Conservation (phyloP, 805 yeast species). For the Starmerella apicola region DNA sequence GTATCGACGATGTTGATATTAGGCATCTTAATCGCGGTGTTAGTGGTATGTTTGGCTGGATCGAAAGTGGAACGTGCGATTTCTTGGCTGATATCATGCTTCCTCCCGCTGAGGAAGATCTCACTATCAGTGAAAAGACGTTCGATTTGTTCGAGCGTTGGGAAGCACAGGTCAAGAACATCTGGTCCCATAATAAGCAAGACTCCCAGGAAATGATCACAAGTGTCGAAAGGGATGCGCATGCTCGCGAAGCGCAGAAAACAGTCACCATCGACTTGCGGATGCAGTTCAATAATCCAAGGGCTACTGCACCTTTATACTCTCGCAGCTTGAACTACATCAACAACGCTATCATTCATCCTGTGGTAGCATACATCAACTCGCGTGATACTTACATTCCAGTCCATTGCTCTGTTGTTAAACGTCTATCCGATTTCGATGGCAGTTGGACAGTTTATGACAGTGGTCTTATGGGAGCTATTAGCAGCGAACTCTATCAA, state of each 20-base stretch:
- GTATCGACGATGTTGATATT: constrained; percentile 74
- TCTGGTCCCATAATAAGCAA: constrained; percentile 8
- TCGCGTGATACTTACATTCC: constrained; percentile 83
- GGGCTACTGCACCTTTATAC: constrained; percentile 81
- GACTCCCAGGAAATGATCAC: constrained; percentile 21
- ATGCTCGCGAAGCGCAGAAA: constrained; percentile 31
- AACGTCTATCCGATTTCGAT: constrained; percentile 69
- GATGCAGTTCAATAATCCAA: constrained; percentile 67
- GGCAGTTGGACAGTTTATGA: constrained; percentile 97
- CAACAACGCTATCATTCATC: constrained; percentile 82
- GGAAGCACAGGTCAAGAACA: constrained; percentile 24
- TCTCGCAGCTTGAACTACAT: constrained; percentile 80
- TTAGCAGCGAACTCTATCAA: constrained; percentile 78
- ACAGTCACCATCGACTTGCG: constrained; percentile 69
- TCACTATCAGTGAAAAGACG: constrained; percentile 30
- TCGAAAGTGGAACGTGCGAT: constrained; percentile 80
- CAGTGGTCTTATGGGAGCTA: constrained; percentile 78
- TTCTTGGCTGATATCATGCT: constrained; percentile 83
- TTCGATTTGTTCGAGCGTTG: constrained; percentile 32
- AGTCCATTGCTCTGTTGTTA: constrained; percentile 67
- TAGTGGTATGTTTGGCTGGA: constrained; percentile 94
- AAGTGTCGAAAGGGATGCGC: constrained; percentile 22
- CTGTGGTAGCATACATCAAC: constrained; percentile 91
- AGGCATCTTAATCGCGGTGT: constrained; percentile 86
- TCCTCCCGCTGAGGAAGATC: constrained; percentile 47